Conservation (phyloP, 2,329 filamentous ascomycete genomes). For the Graphilbum sp. region DNA sequence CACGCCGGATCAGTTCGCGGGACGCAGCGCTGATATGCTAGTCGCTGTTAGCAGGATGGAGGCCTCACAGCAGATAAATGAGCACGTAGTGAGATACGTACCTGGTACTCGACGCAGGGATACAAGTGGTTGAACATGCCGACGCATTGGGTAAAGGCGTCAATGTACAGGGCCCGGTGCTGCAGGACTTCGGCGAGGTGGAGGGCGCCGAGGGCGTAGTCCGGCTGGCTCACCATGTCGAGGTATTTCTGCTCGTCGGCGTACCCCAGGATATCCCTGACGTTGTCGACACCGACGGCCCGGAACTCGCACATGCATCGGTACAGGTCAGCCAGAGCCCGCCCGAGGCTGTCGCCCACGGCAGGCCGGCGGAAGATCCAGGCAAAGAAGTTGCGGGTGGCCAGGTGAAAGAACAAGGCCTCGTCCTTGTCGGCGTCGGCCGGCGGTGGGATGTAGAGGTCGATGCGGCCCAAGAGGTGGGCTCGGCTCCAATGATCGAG, state of each 20-base stretch:
- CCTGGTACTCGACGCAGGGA: slow-evolving; percentile 41
- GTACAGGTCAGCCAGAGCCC: slow-evolving; percentile 46
- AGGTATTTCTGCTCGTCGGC: slow-evolving; percentile 54
- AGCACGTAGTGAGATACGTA: slow-evolving; percentile 14
- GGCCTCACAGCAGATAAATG: background rate
- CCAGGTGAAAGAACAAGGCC: slow-evolving; percentile 45
- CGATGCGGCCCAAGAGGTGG: slow-evolving; percentile 19
- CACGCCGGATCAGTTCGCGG: slow-evolving; percentile 46
- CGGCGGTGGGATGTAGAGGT: slow-evolving; percentile 57
- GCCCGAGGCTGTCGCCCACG: slow-evolving; percentile 50
- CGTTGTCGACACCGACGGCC: slow-evolving; percentile 34
- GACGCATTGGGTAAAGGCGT: slow-evolving; percentile 62
- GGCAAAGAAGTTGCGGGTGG: slow-evolving; percentile 61
- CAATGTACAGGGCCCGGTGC: slow-evolving; percentile 48
- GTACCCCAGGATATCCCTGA: slow-evolving; percentile 46
- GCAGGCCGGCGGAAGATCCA: slow-evolving; percentile 49
- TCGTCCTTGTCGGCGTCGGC: slow-evolving; percentile 32
- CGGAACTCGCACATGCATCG: slow-evolving; percentile 49
- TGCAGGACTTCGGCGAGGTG: slow-evolving; percentile 51
- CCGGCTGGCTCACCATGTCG: slow-evolving; percentile 46
- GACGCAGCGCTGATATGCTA: slow-evolving; percentile 36
- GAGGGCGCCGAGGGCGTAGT: slow-evolving; percentile 52
- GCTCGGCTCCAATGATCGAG: slow-evolving; percentile 8
- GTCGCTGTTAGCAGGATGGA: too few relatives aligned
- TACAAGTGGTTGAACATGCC: slow-evolving; percentile 54